Base-by-base conservation (phyloP, 75 land plant genomes). In the Ceratopteris richardii region DNA sequence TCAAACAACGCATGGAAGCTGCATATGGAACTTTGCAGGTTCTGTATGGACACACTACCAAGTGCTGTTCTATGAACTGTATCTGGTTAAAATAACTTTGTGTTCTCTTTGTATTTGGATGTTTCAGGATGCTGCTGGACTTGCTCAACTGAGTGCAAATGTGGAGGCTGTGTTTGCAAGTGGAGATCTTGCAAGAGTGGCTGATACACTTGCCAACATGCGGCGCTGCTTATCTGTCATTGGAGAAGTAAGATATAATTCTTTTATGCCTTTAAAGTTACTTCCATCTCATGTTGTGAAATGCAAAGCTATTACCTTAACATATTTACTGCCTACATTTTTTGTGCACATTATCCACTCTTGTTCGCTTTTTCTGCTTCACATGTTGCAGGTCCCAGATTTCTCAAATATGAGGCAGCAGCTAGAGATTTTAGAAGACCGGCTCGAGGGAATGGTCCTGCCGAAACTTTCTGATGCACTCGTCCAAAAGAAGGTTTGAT, bases 1-100 rank as follows among this genome's bases (percentile, higher is more conserved):
- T 94, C 20, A 94, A 90, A 55, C 91, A 80, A 60, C 79, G 99
- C 28, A 94, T 94, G 99, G 99, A 94, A 76, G 87, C 99, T 46
- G 96, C 99, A 0, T 82, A 86, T 59, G 77, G 83, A 51, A 94
- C 99, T 9, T 62, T 94, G 62, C 90, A 93, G 95, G 98, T 89
- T 40, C 3, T 25, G 22, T 24, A 33, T 33, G 7, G 9, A 3
- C 37, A 33, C 9, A 9, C 7, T 33, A 9, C 9, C 37, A 9
- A 33, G 37, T n/a, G n/a, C n/a, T n/a, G n/a, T n/a, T n/a, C n/a
- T n/a, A n/a, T n/a, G n/a, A n/a, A n/a, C n/a, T n/a, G n/a, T n/a
- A n/a, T n/a, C n/a, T n/a, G n/a, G 9, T 33, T 33, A 33, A 33
- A 4, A 3, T 4, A 4, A 9, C 7, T 33, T 33, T 33, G 37